Percentiles rank a stretch among this genome's conserved stretches.
These are phyloP conservation scores for Jaminaea rosea DNA, from an alignment of 1,284 basidiomycete genomes.

Conservation along the genomic window DNA sequence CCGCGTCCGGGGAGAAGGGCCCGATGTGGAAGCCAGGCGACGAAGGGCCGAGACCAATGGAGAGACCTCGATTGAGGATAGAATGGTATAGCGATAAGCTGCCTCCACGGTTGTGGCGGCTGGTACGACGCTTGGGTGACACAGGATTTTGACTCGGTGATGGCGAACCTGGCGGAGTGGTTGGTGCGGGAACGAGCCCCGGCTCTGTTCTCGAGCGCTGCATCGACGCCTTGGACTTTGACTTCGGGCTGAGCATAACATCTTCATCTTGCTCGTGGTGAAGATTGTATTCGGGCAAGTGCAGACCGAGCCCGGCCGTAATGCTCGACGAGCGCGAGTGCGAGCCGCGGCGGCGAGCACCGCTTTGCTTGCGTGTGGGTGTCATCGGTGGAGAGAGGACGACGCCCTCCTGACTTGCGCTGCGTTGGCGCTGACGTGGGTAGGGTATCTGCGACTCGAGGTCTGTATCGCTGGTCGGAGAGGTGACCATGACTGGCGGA, in stretches of 20 bases:
- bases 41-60: conserved; percentile 39
- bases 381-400: too few species aligned
- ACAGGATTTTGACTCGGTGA: background rate
- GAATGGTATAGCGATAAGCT: conserved; percentile 21
- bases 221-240: background rate
- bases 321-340: background rate
- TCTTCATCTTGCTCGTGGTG: background rate
- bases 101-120: too few species aligned
- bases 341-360: too few species aligned
- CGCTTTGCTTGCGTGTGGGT: too few species aligned
- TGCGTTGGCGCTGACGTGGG: too few species aligned
- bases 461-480: background rate
- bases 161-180: background rate
- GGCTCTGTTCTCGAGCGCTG: too few species aligned
- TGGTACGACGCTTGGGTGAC: background rate
- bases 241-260: too few species aligned
- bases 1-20: background rate
- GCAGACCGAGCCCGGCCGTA: background rate
- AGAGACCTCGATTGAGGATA: conserved; percentile 37
- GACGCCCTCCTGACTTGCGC: too few species aligned
- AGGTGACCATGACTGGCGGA: background rate
- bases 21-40: conserved; percentile 41
- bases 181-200: background rate
- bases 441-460: too few species aligned
- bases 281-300: background rate